Evolutionary conservation across 2,329 filamentous ascomycete genomes (phyloP).

Genomic region (Penicillium capsulatum): DNA sequence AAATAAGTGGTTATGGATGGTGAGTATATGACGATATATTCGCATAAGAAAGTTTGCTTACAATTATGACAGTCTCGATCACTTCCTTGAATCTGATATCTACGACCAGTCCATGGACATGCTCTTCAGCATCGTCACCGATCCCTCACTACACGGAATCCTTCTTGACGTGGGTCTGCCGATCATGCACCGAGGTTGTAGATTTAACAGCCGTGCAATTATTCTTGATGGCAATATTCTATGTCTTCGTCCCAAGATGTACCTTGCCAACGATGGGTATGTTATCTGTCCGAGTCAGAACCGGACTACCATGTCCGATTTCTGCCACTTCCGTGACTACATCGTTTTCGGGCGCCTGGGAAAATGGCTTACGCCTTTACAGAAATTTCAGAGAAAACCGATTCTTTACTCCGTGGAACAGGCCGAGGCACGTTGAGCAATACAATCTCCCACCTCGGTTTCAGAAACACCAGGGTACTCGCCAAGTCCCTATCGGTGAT

Average conservation of each 20-base stretch:
- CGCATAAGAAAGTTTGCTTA: slow-evolving; percentile 3
- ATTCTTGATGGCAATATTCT: slow-evolving; percentile 63
- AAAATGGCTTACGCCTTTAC: slow-evolving; percentile 30
- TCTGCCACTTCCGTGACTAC: slow-evolving; percentile 1
- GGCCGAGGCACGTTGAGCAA: slow-evolving; percentile 55
- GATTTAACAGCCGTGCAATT: slow-evolving; percentile 43
- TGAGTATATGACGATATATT: background rate
- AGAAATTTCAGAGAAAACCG: slow-evolving; percentile 62
- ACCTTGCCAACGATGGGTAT: slow-evolving; percentile 56
- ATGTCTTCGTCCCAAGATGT: slow-evolving; percentile 68
- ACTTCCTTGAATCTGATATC: slow-evolving; percentile 58
- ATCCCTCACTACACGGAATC: slow-evolving; percentile 61
- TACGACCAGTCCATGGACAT: slow-evolving; percentile 61
- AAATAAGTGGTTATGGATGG: slow-evolving; percentile 47
- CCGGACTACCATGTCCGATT: background rate
- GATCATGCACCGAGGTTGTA: slow-evolving; percentile 49
- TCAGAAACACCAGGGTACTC: slow-evolving; percentile 53
- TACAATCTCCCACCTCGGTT: slow-evolving; percentile 61
- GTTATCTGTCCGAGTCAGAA: too few species aligned
- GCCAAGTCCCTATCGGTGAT: slow-evolving; percentile 64
- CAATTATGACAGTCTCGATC: slow-evolving; percentile 63
- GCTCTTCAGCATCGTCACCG: slow-evolving; percentile 56
- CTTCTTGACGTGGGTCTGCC: slow-evolving; percentile 58
- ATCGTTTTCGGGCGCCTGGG: too few species aligned
- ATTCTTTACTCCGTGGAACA: slow-evolving; percentile 62